These are phyloP conservation scores for Tephrocybe sp. DNA, from an alignment of 768 basidiomycete genomes.

Conservation along the genomic window DNA sequence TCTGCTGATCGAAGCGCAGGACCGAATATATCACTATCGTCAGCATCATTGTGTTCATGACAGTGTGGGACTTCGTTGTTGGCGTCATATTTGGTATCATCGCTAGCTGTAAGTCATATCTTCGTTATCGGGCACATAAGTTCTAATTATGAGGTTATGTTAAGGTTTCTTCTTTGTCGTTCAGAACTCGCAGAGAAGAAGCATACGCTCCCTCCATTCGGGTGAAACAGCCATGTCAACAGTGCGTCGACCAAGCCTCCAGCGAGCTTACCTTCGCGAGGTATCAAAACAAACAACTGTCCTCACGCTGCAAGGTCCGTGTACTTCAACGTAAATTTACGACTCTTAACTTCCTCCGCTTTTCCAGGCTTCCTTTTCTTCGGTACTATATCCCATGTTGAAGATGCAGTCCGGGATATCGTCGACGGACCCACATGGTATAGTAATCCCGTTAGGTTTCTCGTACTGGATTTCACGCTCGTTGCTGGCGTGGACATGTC, in stretches of 20 bases:
- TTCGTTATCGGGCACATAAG: background rate
- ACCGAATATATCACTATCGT: conserved; percentile 81
- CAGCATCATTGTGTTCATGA: conserved; percentile 92
- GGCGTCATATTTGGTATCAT: conserved; percentile 93
- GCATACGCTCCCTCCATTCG: conserved; percentile 81
- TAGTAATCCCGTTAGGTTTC: conserved; percentile 80
- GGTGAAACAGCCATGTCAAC: conserved; percentile 88
- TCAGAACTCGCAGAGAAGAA: conserved; percentile 82
- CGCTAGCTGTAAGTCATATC: conserved; percentile 68
- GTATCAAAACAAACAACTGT: conserved; percentile 91
- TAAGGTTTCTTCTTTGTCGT: conserved; percentile 95
- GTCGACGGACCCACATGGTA: conserved; percentile 74
- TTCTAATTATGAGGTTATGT: background rate
- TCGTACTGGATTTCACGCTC: conserved; percentile 84
- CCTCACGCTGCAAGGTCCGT: conserved; percentile 76
- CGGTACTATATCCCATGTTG: conserved; percentile 89
- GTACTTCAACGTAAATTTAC: background rate
- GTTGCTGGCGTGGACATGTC: conserved; percentile 94
- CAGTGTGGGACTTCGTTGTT: conserved; percentile 90
- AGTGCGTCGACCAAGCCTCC: conserved; percentile 84
- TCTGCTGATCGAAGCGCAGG: conserved; percentile 31
- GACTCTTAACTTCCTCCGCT: background rate
- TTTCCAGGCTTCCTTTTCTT: conserved; percentile 87
- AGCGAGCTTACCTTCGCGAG: conserved; percentile 88
- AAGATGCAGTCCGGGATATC: conserved; percentile 78